Evolutionary conservation across 768 basidiomycete genomes (phyloP).

Genomic region (Candolleomyces eurysporus): DNA sequence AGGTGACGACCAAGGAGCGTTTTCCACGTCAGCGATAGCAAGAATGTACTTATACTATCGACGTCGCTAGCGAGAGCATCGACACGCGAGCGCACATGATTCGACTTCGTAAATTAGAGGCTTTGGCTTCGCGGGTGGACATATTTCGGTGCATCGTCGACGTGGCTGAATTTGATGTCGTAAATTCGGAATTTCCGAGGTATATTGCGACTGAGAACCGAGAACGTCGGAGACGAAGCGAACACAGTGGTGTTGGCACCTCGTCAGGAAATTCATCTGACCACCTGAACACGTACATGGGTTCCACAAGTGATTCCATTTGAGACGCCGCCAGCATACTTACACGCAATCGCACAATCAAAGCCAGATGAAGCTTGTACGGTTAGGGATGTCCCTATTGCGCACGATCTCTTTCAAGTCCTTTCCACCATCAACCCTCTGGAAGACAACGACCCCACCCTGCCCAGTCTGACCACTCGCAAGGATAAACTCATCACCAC

Average conservation of each 20-base stretch:
- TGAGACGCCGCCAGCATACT: too few species aligned
- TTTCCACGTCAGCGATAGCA: too few species aligned
- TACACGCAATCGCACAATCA: not conserved
- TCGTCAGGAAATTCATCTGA: too few species aligned
- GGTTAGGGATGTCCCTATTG: slow-evolving; percentile 52
- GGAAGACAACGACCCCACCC: slow-evolving; percentile 56
- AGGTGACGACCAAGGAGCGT: not conserved
- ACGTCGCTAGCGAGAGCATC: not conserved
- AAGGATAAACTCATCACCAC: slow-evolving; percentile 48
- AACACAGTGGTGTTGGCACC: not conserved
- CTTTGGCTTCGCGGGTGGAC: not conserved
- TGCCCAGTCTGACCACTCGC: slow-evolving; percentile 52
- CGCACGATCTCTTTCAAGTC: slow-evolving; percentile 51
- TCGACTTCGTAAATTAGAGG: too few species aligned
- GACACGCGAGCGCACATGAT: not conserved
- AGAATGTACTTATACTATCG: not conserved
- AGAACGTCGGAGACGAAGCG: not conserved
- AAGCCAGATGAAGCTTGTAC: slow-evolving; percentile 48
- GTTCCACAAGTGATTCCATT: too few species aligned
- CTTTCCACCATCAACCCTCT: slow-evolving; percentile 52
- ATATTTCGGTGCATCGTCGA: not conserved
- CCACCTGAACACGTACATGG: too few species aligned
- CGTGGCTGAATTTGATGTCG: not conserved
- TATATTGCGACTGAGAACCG: too few species aligned
- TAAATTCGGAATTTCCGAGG: not conserved